Evolutionary conservation across 345 rosid genomes (phyloP).

Genomic region (Populus euphratica): DNA sequence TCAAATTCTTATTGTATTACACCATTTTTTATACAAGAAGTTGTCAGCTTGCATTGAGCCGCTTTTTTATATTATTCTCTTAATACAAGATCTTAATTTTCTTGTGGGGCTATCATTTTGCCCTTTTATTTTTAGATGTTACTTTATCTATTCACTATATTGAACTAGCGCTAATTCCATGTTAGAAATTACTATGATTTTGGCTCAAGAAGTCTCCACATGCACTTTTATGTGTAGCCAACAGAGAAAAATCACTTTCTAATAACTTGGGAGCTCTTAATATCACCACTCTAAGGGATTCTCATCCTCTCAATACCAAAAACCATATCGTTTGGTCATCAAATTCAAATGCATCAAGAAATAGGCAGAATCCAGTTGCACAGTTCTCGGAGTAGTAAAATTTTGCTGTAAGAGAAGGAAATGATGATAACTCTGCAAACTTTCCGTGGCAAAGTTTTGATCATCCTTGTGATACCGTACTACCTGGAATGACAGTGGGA

Average conservation of each 20-base stretch:
- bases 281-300: not conserved
- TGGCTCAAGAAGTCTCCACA: not conserved
- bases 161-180: too few relatives aligned
- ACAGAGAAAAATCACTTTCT: not conserved
- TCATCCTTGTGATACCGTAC: not conserved
- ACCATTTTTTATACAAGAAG: too few relatives aligned
- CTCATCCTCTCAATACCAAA: not conserved
- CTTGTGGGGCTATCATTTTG: too few relatives aligned
- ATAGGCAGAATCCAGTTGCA: not conserved
- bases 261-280: not conserved
- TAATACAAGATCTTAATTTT: too few relatives aligned
- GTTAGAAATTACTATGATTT: not conserved
- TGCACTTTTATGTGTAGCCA: not conserved
- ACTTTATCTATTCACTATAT: too few relatives aligned
- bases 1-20: too few relatives aligned
- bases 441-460: not conserved
- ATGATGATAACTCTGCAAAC: not conserved
- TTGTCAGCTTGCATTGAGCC: too few relatives aligned
- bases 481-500: not conserved
- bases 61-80: too few relatives aligned
- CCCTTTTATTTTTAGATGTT: too few relatives aligned
- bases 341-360: not conserved
- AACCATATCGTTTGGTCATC: slow-evolving; percentile 1
- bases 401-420: not conserved
- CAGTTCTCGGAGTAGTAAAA: not conserved